Percentiles rank a stretch among this genome's conserved stretches.
phyloP scores from a whole-genome alignment of 169 alveolate genomes.

The Eimeria sp. region DNA sequence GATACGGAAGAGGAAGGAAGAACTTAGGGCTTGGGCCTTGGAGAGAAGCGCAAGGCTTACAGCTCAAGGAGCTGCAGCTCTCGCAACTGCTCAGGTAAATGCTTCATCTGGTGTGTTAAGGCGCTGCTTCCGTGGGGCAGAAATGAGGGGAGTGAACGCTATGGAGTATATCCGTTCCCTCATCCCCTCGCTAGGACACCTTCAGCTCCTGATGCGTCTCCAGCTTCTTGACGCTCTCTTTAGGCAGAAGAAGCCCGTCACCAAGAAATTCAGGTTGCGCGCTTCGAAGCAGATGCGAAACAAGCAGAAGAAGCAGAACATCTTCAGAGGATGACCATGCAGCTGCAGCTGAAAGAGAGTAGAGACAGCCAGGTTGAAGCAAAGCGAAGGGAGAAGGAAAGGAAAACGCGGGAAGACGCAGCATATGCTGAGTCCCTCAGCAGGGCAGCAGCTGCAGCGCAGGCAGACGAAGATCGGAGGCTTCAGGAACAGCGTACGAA shows the following conservation, averaged over 20 bases:
- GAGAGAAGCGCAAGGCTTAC: slow-evolving; percentile 58
- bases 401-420: not conserved
- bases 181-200: not conserved
- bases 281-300: slow-evolving; percentile 33
- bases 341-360: slow-evolving; percentile 50
- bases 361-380: slow-evolving; percentile 49
- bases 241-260: slow-evolving; percentile 47
- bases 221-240: not conserved
- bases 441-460: slow-evolving; percentile 44
- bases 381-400: slow-evolving; percentile 12
- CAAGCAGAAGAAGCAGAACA: slow-evolving; percentile 63
- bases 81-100: slow-evolving; percentile 51
- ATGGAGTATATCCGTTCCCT: not conserved
- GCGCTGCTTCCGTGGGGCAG: not conserved
- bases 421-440: slow-evolving; percentile 46
- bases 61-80: slow-evolving; percentile 60
- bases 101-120: not conserved
- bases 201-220: not conserved
- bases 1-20: slow-evolving; percentile 50
- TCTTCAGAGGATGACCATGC: not conserved
- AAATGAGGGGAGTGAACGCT: not conserved
- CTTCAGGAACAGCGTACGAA: slow-evolving; percentile 29
- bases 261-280: slow-evolving; percentile 19
- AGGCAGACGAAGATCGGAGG: slow-evolving; percentile 40
- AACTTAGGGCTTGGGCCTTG: slow-evolving; percentile 44